Evolutionary conservation across 805 yeast species (phyloP).

Genomic region (Kazachstania taianensis): DNA sequence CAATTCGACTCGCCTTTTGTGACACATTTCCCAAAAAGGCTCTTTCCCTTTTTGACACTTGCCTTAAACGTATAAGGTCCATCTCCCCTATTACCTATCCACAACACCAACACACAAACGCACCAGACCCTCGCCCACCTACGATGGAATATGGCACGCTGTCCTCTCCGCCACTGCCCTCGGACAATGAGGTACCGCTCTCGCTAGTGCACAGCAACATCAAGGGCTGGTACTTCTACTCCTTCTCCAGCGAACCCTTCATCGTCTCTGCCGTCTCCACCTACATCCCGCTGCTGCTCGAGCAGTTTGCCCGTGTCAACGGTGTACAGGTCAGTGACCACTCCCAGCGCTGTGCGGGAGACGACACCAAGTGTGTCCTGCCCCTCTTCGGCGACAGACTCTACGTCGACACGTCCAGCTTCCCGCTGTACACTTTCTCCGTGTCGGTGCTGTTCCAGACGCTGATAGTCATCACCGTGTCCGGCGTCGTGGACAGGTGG

Average conservation of each 20-base stretch:
- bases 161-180: not conserved
- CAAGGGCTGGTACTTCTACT: conserved; percentile 58
- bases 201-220: conserved; percentile 22
- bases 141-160: not conserved
- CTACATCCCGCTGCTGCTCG: conserved; percentile 61
- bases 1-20: too few species aligned
- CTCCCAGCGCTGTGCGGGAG: conserved; percentile 39
- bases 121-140: too few species aligned
- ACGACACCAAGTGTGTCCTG: conserved; percentile 35
- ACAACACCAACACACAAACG: too few species aligned
- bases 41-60: too few species aligned
- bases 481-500: conserved; percentile 60
- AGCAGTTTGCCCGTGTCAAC: conserved; percentile 61
- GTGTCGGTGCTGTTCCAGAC: conserved; percentile 65
- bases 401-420: conserved; percentile 62
- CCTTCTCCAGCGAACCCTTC: conserved; percentile 75
- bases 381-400: conserved; percentile 33
- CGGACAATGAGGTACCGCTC: not conserved
- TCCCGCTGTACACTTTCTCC: conserved; percentile 66
- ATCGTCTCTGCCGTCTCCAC: conserved; percentile 72
- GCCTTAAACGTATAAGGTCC: too few species aligned
- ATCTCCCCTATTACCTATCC: too few species aligned
- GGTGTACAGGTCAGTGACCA: conserved; percentile 58
- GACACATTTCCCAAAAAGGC: too few species aligned
- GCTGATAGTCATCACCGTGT: conserved; percentile 55